Percentiles rank a stretch among this genome's conserved stretches.
These are phyloP conservation scores for Austroboletus festivus DNA, from an alignment of 768 basidiomycete genomes.

Conservation along the genomic window DNA sequence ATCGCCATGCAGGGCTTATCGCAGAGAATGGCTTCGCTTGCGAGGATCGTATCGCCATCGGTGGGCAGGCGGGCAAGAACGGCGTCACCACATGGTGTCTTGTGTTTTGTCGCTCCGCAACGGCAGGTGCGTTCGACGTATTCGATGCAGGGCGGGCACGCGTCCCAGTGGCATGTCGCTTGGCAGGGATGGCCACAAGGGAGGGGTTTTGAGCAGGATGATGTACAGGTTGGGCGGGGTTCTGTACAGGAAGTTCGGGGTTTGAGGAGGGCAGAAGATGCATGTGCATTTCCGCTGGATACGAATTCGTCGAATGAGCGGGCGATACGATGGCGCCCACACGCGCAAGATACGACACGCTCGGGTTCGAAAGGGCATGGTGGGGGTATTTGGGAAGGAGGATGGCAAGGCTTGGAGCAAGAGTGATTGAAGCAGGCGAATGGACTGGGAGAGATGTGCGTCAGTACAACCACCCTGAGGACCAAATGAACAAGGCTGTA, in stretches of 20 bases:
- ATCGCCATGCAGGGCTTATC: slow-evolving; percentile 75
- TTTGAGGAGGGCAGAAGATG: slow-evolving; percentile 26
- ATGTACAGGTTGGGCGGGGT: slow-evolving; percentile 77
- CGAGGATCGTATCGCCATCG: slow-evolving; percentile 31
- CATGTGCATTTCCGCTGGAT: background rate
- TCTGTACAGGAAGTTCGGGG: slow-evolving; percentile 58
- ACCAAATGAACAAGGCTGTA: slow-evolving; percentile 22
- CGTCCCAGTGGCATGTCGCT: slow-evolving; percentile 66
- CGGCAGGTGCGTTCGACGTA: slow-evolving; percentile 76
- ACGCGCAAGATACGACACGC: slow-evolving; percentile 72
- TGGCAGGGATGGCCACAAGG: slow-evolving; percentile 76
- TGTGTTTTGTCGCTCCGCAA: slow-evolving; percentile 67
- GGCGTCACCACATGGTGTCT: slow-evolving; percentile 43
- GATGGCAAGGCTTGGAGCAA: slow-evolving; percentile 77
- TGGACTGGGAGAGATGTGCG: slow-evolving; percentile 32
- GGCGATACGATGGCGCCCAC: slow-evolving; percentile 52
- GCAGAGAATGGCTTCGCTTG: slow-evolving; percentile 72
- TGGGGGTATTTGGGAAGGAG: slow-evolving; percentile 54
- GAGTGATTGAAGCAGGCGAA: slow-evolving; percentile 78
- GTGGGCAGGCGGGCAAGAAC: slow-evolving; percentile 9
- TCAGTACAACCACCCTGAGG: background rate
- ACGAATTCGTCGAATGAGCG: slow-evolving; percentile 35
- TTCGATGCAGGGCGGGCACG: slow-evolving; percentile 78
- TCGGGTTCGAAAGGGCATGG: slow-evolving; percentile 74
- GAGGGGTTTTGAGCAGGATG: slow-evolving; percentile 62